A percentile compares a stretch with the other conserved stretches of the same genome.
Evolutionary conservation across 495 filamentous ascomycete genomes (phyloP).

Genomic region (Trichoderma reesei): DNA sequence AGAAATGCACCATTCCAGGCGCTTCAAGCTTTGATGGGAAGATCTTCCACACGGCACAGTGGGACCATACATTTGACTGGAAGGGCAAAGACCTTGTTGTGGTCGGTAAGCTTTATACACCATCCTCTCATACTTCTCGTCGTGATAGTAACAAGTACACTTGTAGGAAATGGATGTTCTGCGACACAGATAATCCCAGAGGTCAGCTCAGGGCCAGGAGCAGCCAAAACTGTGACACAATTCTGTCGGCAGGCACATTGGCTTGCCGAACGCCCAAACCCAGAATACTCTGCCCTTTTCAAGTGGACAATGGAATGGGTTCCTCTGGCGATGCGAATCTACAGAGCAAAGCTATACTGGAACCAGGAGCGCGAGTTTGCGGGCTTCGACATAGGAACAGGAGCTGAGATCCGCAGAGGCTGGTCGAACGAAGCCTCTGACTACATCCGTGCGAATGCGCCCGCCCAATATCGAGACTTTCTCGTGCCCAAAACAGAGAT

Average conservation of each 20-base stretch:
- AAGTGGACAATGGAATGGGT: slow-evolving; percentile 15
- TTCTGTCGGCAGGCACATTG: slow-evolving; percentile 56
- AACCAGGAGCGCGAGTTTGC: slow-evolving; percentile 26
- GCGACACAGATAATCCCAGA: slow-evolving; percentile 38
- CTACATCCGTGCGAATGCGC: slow-evolving; percentile 41
- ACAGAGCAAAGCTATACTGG: slow-evolving; percentile 12
- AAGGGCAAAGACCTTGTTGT: slow-evolving; percentile 43
- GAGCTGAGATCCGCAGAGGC: slow-evolving; percentile 24
- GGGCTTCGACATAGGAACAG: slow-evolving; percentile 24
- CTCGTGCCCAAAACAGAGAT: slow-evolving; percentile 51
- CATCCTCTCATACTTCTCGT: slow-evolving; percentile 24
- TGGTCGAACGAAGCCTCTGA: slow-evolving; percentile 32
- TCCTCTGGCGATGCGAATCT: slow-evolving; percentile 20
- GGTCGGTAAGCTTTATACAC: slow-evolving; percentile 23
- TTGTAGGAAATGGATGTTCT: slow-evolving; percentile 28
- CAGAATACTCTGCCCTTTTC: slow-evolving; percentile 14
- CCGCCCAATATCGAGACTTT: slow-evolving; percentile 54
- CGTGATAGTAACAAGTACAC: too few species aligned
- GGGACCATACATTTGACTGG: slow-evolving; percentile 40
- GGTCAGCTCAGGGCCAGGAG: slow-evolving; percentile 22
- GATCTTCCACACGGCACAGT: slow-evolving; percentile 46
- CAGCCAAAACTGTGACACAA: slow-evolving; percentile 49
- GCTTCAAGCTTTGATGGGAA: slow-evolving; percentile 33
- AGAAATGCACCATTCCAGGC: slow-evolving; percentile 30
- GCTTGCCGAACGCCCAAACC: slow-evolving; percentile 36